phyloP scores from a whole-genome alignment of 495 filamentous ascomycete genomes.

The Neurospora sp. region DNA sequence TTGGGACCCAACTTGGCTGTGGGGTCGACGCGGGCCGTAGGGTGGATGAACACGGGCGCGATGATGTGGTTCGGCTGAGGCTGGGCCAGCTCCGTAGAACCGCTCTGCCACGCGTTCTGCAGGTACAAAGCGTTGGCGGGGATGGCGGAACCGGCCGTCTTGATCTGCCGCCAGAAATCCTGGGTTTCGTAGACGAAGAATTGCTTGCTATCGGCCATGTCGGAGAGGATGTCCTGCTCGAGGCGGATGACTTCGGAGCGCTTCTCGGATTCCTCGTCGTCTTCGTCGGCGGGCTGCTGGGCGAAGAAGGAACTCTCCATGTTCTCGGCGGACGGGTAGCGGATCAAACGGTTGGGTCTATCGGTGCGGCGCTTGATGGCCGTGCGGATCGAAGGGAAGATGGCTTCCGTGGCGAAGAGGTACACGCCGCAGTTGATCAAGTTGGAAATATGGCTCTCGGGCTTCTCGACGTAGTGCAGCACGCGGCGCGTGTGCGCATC shows the following conservation, averaged over 20 bases:
- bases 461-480: constrained; percentile 99
- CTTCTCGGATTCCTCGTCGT: constrained; percentile 57
- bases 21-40: constrained; percentile 83
- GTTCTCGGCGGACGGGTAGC: constrained; percentile 92
- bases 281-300: constrained; percentile 38
- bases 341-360: constrained; percentile 72
- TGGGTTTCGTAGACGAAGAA: constrained; percentile 99
- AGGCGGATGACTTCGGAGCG: constrained; percentile 86
- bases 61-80: constrained; percentile 78
- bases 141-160: constrained; percentile 94
- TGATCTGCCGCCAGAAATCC: constrained; percentile 99
- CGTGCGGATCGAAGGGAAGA: constrained; percentile 91
- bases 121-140: constrained; percentile 97
- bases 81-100: constrained; percentile 67
- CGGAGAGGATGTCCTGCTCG: constrained; percentile 95
- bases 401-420: constrained; percentile 87
- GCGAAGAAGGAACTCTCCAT: constrained; percentile 70
- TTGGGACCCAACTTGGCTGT: constrained; percentile 96
- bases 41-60: constrained; percentile 94
- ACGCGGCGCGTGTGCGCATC: constrained; percentile 93
- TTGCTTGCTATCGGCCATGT: constrained; percentile 92
- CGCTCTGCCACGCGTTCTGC: constrained; percentile 78
- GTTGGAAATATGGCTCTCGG: constrained; percentile 95
- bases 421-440: constrained; percentile 99
- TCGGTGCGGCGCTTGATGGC: constrained; percentile 95